Evolutionary conservation across 805 yeast genomes (phyloP), one percentile per base, ranked within the genome.

Genomic region (Kockiozyma suomiensis): DNA sequence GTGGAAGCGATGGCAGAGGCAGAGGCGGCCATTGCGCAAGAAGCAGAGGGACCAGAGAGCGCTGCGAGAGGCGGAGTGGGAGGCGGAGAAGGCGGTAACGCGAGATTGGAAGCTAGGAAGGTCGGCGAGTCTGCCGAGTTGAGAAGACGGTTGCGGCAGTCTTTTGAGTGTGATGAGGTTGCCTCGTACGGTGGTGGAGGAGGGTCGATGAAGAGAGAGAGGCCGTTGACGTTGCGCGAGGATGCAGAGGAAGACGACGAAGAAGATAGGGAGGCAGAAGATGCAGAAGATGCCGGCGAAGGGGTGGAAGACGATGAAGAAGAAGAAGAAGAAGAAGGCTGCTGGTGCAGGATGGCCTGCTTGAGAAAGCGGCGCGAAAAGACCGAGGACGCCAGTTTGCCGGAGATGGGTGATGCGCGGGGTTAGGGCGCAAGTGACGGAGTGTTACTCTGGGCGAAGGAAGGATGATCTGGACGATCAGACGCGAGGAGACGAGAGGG

Each of bases 1-100:
- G 70, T 64, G 8, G 69, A 40, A 5, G 69, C 70, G n/a, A 68
- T 54, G 7, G 70, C 66, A 48, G 59, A 35, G 15, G 56, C 26
- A 7, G 51, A 19, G 28, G 59, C 25, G 8, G 48, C 21, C 6
- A 51, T 25, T 25, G 33, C n/a, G 25, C 53, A 46, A 2, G 59
- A 43, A 7, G 7, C 4, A 26, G 38, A 21, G 50, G 10, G 10
- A 53, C 19, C 51, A 58, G 23, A 8, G 50, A 23, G 28, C 42
- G 56, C 50, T 4, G 42, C 40, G 35, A 30, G 47, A 30, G 38
- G 59, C 33, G 48, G 63, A 17, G 30, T 32, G 35, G 46, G 59
- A 7, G 59, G 58, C 15, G 21, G 61, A 21, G 51, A 48, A n/a
- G 33, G 52, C 26, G 42, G 57, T 41, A 23, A 60, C 50, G 8